These are phyloP conservation scores for Pleurotus djamor DNA, from an alignment of 768 basidiomycete genomes.

Conservation along the genomic window DNA sequence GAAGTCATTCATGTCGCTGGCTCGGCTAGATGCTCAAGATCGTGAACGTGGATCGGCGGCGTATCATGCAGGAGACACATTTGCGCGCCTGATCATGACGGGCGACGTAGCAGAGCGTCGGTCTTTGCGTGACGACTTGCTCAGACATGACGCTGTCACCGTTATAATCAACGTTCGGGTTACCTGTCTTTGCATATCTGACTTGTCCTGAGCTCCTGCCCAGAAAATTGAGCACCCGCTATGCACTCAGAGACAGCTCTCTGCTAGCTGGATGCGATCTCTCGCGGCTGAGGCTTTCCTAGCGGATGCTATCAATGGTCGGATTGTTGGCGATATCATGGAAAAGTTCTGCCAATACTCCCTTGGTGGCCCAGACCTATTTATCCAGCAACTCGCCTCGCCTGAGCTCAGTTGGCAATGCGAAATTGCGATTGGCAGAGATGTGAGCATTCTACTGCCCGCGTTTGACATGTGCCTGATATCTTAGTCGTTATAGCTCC, in stretches of 20 bases:
- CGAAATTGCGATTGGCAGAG: constrained; percentile 2
- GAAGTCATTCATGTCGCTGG: constrained; percentile 19
- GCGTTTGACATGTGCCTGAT: neutral
- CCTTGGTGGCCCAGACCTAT: constrained; percentile 19
- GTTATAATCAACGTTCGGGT: constrained; percentile 18
- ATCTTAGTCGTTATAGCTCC: constrained; percentile 8
- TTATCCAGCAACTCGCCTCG: constrained; percentile 14
- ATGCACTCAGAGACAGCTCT: constrained; percentile 19
- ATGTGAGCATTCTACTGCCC: neutral
- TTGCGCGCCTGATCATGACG: constrained; percentile 16
- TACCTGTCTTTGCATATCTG: neutral
- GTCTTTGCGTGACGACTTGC: constrained; percentile 17
- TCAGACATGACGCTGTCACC: constrained; percentile 16
- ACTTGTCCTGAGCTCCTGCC: constrained; percentile 2
- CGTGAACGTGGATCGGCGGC: constrained; percentile 14
- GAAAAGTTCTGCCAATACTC: constrained; percentile 19
- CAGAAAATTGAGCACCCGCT: constrained; percentile 17
- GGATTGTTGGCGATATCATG: constrained; percentile 20
- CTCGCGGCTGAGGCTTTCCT: constrained; percentile 19
- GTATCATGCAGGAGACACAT: constrained; percentile 17
- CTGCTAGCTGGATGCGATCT: constrained; percentile 14
- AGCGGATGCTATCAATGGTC: constrained; percentile 14
- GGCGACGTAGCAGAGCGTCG: constrained; percentile 17
- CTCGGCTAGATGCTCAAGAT: constrained; percentile 13
- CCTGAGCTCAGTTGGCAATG: constrained; percentile 24